Percentiles rank a stretch among this genome's conserved stretches.
These are phyloP conservation scores for Dactylorhiza incarnata DNA, from an alignment of 106 monocot species.

Conservation along the genomic window DNA sequence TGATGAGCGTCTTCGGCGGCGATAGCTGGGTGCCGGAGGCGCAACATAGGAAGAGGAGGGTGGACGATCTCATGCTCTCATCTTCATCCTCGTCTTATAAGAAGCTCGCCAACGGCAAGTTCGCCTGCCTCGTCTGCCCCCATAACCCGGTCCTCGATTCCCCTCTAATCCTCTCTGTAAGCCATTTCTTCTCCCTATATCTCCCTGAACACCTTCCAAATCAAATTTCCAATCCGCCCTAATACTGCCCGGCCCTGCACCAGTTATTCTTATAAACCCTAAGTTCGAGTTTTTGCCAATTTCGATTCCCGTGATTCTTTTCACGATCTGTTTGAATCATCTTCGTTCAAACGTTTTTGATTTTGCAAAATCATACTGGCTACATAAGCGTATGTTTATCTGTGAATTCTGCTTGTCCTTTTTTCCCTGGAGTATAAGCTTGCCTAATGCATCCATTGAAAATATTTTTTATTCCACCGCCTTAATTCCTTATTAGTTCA, in stretches of 20 bases:
- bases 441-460: not conserved
- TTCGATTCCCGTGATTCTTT: not conserved
- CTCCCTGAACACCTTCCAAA: not conserved
- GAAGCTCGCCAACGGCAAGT: slow-evolving; percentile 66
- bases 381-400: not conserved
- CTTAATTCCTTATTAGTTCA: too few species aligned
- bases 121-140: slow-evolving; percentile 61
- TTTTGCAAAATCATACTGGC: not conserved
- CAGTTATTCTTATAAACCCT: not conserved
- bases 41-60: slow-evolving; percentile 49
- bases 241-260: not conserved
- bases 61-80: slow-evolving; percentile 55
- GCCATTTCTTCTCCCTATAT: not conserved
- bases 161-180: slow-evolving; percentile 57
- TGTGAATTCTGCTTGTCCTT: not conserved
- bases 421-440: not conserved
- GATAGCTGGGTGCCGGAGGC: slow-evolving; percentile 77
- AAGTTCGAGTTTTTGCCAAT: not conserved
- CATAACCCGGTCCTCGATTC: slow-evolving; percentile 60
- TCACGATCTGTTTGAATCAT: not conserved
- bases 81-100: slow-evolving; percentile 23
- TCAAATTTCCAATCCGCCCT: not conserved
- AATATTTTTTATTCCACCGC: too few species aligned
- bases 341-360: not conserved
- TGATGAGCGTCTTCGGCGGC: slow-evolving; percentile 76